Base-by-base conservation (phyloP, 2,329 filamentous ascomycete species). In the Fusarium euwallaceae region DNA sequence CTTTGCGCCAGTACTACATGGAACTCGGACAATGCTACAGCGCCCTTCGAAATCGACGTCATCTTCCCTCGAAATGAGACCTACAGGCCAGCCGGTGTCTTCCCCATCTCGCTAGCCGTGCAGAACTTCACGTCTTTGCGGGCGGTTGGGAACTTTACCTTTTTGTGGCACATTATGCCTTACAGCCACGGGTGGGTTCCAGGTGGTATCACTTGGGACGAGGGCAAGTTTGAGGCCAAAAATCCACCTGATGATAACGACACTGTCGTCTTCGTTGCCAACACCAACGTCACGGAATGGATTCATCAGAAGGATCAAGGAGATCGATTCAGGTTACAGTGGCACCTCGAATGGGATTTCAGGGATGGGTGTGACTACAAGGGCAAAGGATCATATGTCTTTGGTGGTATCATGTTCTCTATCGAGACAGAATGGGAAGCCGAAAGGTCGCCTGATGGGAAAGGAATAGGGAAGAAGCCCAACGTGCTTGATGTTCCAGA, bases 1-100 rank as follows among this genome's bases (percentile, higher is more conserved):
- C 48, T 27, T 29, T 27, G 48, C n/a, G 24, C 24, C 4, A 29
- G 48, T 27, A 17, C 24, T 29, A 17, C 24, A 12, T 53, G 48
- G 48, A 53, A 29, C 24, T 53, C 24, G 24, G 24, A 11, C 10
- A 53, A 4, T 29, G 10, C 22, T 10, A 53, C 48, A 10, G 48
- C 24, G 2, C 48, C 24, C 48, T 53, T 53, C 24, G 48, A 53
- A 29, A 53, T 53, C 16, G 48, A 53, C 48, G 48, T 53, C 48
- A 53, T 53, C 27, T 53, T 53, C 48, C 48, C 48, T n/a, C 48
- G 48, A 29, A 53, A 53, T n/a, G 48, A 53, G 24, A 53, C 48
- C 12, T 53, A 53, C 48, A 53, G 6, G 9, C 16, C 48, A 12
- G 24, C 24, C 16, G 48, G 17, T 6, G 14, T 29, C 16, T 53